Evolutionary conservation across 2,329 filamentous ascomycete species (phyloP).

Genomic region (Chrysoporthe deuterocubensis): DNA sequence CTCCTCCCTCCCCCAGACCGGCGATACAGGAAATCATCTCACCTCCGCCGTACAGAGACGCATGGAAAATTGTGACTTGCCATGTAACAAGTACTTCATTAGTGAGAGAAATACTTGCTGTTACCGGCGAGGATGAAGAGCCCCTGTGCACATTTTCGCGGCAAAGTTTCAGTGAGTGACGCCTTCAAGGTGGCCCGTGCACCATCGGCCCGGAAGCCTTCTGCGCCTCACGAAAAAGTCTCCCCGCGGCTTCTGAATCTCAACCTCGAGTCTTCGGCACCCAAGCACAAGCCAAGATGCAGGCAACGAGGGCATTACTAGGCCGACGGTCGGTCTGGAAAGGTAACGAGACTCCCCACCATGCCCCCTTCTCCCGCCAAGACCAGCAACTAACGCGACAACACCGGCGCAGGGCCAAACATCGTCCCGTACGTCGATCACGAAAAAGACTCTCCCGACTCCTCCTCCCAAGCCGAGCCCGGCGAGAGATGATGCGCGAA

Average conservation of each 20-base stretch:
- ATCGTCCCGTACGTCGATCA: slow-evolving; percentile 53
- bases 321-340: slow-evolving; percentile 32
- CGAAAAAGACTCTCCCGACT: slow-evolving; percentile 17
- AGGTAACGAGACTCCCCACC: slow-evolving; percentile 10
- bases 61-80: background rate
- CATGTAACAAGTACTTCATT: background rate
- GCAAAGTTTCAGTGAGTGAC: too few relatives aligned
- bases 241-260: background rate
- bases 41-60: too few relatives aligned
- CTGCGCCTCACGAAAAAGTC: background rate
- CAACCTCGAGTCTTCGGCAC: background rate
- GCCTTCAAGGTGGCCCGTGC: background rate
- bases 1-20: too few relatives aligned
- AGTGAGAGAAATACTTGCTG: background rate
- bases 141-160: too few relatives aligned
- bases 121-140: too few relatives aligned
- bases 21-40: too few relatives aligned
- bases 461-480: slow-evolving; percentile 8
- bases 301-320: slow-evolving; percentile 42
- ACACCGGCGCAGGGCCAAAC: slow-evolving; percentile 61
- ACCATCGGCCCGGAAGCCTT: background rate
- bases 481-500: slow-evolving; percentile 3
- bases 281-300: slow-evolving; percentile 37
- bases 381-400: background rate
- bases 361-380: background rate